Percentiles rank a stretch among this genome's conserved stretches.
Evolutionary conservation across 331 rosid genomes (phyloP).

Genomic region (Malus hybrid): DNA sequence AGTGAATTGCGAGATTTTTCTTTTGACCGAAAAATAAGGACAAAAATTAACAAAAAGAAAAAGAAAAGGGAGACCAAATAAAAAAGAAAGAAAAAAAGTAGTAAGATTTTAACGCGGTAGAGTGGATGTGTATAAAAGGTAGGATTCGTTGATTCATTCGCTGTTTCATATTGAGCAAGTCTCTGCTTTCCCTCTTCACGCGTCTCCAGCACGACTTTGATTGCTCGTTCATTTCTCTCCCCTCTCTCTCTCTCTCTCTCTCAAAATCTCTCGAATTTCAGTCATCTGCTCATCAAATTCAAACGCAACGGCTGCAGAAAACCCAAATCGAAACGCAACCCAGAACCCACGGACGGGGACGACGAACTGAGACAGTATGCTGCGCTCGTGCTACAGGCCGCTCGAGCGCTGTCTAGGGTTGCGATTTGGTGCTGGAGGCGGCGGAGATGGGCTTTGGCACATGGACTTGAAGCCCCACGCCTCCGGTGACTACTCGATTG

Average conservation of each 20-base stretch:
- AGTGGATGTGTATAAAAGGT: background rate
- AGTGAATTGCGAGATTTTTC: background rate
- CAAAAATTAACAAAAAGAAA: background rate
- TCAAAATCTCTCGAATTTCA: background rate
- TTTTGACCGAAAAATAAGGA: background rate
- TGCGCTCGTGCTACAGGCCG: constrained; percentile 38
- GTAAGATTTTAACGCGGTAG: constrained; percentile 10
- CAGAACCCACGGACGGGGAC: background rate
- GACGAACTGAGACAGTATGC: constrained; percentile 29
- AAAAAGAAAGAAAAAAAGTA: background rate
- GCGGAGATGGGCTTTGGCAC: constrained; percentile 75
- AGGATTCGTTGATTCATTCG: background rate
- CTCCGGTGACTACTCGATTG: constrained; percentile 91
- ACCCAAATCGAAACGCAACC: background rate
- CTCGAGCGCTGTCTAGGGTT: constrained; percentile 52
- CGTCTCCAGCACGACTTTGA: constrained; percentile 25
- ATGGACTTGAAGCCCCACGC: constrained; percentile 76
- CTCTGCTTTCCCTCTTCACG: constrained; percentile 16
- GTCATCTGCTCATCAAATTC: background rate
- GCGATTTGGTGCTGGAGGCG: constrained; percentile 16
- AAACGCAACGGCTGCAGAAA: background rate
- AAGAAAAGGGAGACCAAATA: background rate
- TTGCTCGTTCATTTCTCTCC: background rate
- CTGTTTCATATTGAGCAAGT: background rate
- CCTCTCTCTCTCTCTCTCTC: background rate